Conservation (phyloP, 2,329 filamentous ascomycete species). For the Aspergillus sp. region DNA sequence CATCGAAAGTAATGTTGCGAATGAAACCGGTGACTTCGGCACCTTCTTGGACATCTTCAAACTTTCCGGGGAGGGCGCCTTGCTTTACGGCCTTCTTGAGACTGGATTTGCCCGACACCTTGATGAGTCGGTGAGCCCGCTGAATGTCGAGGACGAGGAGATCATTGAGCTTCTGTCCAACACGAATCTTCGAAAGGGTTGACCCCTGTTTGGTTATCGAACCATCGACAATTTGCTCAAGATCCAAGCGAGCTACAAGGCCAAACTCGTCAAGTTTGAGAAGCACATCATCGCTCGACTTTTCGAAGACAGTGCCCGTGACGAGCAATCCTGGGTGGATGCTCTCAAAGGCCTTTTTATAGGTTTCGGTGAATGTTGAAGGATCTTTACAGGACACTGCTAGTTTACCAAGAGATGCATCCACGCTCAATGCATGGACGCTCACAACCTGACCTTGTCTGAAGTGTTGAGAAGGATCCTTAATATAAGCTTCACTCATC, state of each 20-base stretch:
- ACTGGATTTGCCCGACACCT: slow-evolving; percentile 77
- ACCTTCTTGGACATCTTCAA: slow-evolving; percentile 68
- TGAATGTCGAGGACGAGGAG: slow-evolving; percentile 86
- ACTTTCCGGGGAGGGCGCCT: slow-evolving; percentile 64
- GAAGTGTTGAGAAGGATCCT: slow-evolving; percentile 86
- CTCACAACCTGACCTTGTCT: slow-evolving; percentile 84
- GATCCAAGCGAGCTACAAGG: slow-evolving; percentile 71
- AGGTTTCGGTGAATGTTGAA: slow-evolving; percentile 70
- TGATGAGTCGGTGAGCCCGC: slow-evolving; percentile 68
- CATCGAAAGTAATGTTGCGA: slow-evolving; percentile 74
- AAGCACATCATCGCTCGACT: slow-evolving; percentile 69
- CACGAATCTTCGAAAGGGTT: slow-evolving; percentile 72
- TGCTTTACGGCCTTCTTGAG: slow-evolving; percentile 71
- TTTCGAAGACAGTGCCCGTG: slow-evolving; percentile 74
- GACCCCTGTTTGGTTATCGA: slow-evolving; percentile 72
- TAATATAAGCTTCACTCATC: slow-evolving; percentile 97
- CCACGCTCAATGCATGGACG: slow-evolving; percentile 78
- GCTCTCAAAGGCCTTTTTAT: slow-evolving; percentile 66
- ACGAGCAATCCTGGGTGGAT: slow-evolving; percentile 71
- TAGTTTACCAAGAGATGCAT: slow-evolving; percentile 65
- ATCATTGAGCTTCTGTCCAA: slow-evolving; percentile 76
- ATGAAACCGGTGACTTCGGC: slow-evolving; percentile 72
- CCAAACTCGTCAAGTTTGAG: slow-evolving; percentile 70
- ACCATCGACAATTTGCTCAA: slow-evolving; percentile 80
- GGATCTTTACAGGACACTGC: slow-evolving; percentile 92